These are phyloP conservation scores for Periconia sp. DNA, from an alignment of 2,329 filamentous ascomycete genomes.

Conservation along the genomic window DNA sequence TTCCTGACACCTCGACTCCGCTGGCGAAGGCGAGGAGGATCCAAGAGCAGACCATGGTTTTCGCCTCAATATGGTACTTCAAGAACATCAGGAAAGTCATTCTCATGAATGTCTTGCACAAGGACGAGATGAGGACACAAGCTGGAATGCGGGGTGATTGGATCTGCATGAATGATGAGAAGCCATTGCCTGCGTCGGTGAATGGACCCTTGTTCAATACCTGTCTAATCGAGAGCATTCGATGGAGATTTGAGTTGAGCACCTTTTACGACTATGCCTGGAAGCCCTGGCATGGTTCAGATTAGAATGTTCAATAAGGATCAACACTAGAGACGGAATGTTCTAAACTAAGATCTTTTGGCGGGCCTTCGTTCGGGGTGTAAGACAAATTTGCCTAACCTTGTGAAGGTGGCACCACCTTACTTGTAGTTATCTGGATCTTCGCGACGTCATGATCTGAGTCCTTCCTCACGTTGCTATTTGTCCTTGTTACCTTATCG, in stretches of 20 bases:
- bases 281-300: conserved; percentile 8
- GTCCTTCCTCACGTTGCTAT: too few species aligned
- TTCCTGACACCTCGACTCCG: conserved; percentile 4
- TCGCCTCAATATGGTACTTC: conserved; percentile 9
- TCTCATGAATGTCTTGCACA: conserved; percentile 13
- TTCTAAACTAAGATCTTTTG: too few species aligned
- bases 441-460: too few species aligned
- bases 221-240: conserved; percentile 8
- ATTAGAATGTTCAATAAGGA: neutral
- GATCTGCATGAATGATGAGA: conserved; percentile 10
- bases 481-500: too few species aligned
- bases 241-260: conserved; percentile 17
- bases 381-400: too few species aligned
- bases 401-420: too few species aligned
- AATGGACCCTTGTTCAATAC: neutral
- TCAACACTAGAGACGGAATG: neutral
- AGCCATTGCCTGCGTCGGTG: neutral
- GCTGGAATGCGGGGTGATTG: conserved; percentile 8
- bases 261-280: conserved; percentile 10
- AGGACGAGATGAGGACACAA: conserved; percentile 1
- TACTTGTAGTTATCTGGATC: too few species aligned
- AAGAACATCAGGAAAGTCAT: conserved; percentile 17
- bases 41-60: conserved; percentile 10
- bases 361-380: too few species aligned
- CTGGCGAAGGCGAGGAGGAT: conserved; percentile 1